Conservation (phyloP, 805 yeast genomes). For the Candida nonsorbophila region DNA sequence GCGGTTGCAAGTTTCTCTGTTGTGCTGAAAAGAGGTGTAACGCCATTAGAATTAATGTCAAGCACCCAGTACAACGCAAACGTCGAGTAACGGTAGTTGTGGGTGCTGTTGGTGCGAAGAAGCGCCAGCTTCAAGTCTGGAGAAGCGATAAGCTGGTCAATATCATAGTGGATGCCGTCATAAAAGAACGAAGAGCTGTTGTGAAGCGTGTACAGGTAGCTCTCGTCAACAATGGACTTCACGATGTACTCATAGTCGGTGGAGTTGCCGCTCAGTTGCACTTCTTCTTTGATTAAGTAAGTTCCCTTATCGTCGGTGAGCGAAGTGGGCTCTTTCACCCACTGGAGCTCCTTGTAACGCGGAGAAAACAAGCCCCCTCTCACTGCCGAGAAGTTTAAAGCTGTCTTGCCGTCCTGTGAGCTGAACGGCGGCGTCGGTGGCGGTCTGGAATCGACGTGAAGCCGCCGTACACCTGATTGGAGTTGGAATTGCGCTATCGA, state of each 20-base stretch:
- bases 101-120: slow-evolving; percentile 54
- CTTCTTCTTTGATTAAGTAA: slow-evolving; percentile 39
- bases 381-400: slow-evolving; percentile 22
- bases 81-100: slow-evolving; percentile 71
- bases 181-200: slow-evolving; percentile 43
- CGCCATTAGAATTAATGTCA: slow-evolving; percentile 34
- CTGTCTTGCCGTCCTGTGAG: slow-evolving; percentile 14
- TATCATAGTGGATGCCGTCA: slow-evolving; percentile 34
- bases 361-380: slow-evolving; percentile 59
- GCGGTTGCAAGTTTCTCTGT: slow-evolving; percentile 42
- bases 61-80: slow-evolving; percentile 57
- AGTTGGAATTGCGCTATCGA: slow-evolving; percentile 15
- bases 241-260: slow-evolving; percentile 44
- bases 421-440: neutral
- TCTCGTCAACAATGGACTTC: slow-evolving; percentile 44
- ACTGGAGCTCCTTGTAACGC: slow-evolving; percentile 51
- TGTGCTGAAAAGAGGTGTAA: slow-evolving; percentile 14
- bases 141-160: slow-evolving; percentile 57
- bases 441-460: too few relatives aligned
- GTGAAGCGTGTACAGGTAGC: slow-evolving; percentile 42
- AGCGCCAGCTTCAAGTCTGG: slow-evolving; percentile 60
- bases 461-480: too few relatives aligned
- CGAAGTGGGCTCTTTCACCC: slow-evolving; percentile 57
- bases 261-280: slow-evolving; percentile 14
- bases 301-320: slow-evolving; percentile 57